Percentiles rank a stretch among this genome's conserved stretches.
Evolutionary conservation across 345 rosid genomes (phyloP).

Genomic region (Nephelium lappaceum): DNA sequence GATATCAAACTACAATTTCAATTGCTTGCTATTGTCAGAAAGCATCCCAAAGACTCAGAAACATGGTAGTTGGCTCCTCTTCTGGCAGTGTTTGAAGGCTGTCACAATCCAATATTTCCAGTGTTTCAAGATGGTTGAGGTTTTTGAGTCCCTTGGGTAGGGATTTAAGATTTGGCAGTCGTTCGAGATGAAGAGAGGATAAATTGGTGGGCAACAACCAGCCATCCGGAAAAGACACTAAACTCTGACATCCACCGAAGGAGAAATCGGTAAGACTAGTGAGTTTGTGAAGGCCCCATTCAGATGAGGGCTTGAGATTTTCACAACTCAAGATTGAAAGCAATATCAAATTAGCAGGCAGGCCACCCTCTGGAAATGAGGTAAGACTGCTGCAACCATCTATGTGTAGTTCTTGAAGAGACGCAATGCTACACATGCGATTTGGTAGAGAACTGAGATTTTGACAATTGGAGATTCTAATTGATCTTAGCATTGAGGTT

Average conservation of each 20-base stretch:
- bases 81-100: conserved; percentile 32
- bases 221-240: conserved; percentile 23
- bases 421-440: conserved; percentile 18
- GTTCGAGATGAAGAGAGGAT: conserved; percentile 20
- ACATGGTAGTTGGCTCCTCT: background rate
- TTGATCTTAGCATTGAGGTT: background rate
- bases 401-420: conserved; percentile 25
- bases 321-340: conserved; percentile 27
- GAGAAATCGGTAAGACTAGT: conserved; percentile 10
- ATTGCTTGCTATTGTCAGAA: background rate
- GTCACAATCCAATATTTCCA: conserved; percentile 25
- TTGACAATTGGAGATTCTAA: conserved; percentile 23
- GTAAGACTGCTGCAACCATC: conserved; percentile 21
- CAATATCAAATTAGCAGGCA: conserved; percentile 23
- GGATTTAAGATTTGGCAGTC: conserved; percentile 23
- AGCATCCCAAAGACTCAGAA: conserved; percentile 13
- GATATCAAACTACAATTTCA: background rate
- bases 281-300: conserved; percentile 30
- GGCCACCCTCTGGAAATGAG: conserved; percentile 34
- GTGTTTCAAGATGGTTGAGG: conserved; percentile 25
- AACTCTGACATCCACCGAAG: conserved; percentile 26
- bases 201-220: conserved; percentile 29
- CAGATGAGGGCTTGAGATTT: conserved; percentile 10
- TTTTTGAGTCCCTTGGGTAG: conserved; percentile 22
- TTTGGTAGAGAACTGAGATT: too few species aligned